These are phyloP conservation scores for Alternaria metachromatica DNA, from an alignment of 2,329 filamentous ascomycete species.

Conservation along the genomic window DNA sequence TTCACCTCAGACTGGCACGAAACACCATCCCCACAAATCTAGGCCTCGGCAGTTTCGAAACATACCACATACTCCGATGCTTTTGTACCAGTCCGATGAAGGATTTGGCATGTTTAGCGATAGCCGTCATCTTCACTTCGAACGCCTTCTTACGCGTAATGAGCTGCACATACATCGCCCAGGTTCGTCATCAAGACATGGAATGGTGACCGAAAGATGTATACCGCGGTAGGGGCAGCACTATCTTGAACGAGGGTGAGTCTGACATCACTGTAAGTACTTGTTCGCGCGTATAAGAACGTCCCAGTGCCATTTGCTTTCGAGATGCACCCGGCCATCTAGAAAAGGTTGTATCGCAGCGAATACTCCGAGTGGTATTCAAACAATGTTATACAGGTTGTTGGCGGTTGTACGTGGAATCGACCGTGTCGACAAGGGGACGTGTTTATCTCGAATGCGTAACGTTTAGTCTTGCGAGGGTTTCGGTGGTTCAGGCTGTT, in stretches of 20 bases:
- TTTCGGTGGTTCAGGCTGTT: conserved; percentile 20
- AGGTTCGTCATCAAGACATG: neutral
- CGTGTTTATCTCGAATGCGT: neutral
- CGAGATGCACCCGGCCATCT: rapidly evolving
- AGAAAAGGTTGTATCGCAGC: neutral
- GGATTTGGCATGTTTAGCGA: neutral
- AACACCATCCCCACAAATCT: neutral
- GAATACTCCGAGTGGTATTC: conserved; percentile 1
- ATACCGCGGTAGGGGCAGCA: neutral
- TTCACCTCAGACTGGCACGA: neutral
- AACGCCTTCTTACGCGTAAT: neutral
- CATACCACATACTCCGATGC: neutral
- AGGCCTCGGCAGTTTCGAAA: neutral
- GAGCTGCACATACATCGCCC: neutral
- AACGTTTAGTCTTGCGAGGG: conserved; percentile 14
- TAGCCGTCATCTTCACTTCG: neutral
- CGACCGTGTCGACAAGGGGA: neutral
- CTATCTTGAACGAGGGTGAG: neutral
- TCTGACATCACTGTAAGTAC: neutral
- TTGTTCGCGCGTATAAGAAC: neutral
- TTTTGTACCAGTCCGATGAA: neutral
- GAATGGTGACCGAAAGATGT: too few relatives aligned
- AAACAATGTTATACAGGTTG: conserved; percentile 9
- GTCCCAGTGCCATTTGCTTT: neutral
- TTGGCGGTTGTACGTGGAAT: neutral